Conservation (phyloP, 2,329 filamentous ascomycete species). For the Mycocentrospora acerina region DNA sequence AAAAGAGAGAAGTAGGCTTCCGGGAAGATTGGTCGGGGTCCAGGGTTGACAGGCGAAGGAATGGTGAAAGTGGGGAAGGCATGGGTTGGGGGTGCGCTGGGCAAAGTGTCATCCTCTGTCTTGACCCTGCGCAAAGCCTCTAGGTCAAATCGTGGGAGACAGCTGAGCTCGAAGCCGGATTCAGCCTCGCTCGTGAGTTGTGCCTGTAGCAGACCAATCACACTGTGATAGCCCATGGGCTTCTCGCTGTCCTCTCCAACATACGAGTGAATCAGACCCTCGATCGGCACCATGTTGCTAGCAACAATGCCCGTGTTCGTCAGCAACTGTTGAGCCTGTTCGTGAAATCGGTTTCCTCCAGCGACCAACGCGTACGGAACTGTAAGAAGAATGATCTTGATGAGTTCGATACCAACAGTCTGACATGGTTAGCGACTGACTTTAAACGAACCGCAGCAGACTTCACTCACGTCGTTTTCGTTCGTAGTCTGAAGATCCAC, state of each 20-base stretch:
- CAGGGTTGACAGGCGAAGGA: slow-evolving; percentile 73
- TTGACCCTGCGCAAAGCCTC: slow-evolving; percentile 53
- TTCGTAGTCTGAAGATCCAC: slow-evolving; percentile 90
- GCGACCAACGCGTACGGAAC: slow-evolving; percentile 77
- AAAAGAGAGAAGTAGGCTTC: slow-evolving; percentile 96
- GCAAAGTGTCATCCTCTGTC: slow-evolving; percentile 55
- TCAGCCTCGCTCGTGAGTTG: slow-evolving; percentile 78
- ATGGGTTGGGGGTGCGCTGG: slow-evolving; percentile 63
- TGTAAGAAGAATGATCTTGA: slow-evolving; percentile 94
- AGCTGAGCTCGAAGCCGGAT: slow-evolving; percentile 72
- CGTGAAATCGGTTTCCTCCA: slow-evolving; percentile 50
- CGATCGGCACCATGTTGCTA: slow-evolving; percentile 80
- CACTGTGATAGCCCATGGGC: slow-evolving; percentile 65
- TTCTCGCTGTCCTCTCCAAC: slow-evolving; percentile 63
- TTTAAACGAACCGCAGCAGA: no score
- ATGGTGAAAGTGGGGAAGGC: slow-evolving; percentile 73
- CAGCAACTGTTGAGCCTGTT: slow-evolving; percentile 74
- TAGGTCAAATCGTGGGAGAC: slow-evolving; percentile 58
- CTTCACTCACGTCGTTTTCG: slow-evolving; percentile 76
- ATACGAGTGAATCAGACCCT: slow-evolving; percentile 85
- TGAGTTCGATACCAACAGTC: slow-evolving; percentile 74
- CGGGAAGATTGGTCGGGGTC: slow-evolving; percentile 77
- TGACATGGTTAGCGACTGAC: slow-evolving; percentile 30
- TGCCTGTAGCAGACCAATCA: slow-evolving; percentile 80
- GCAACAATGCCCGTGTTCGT: slow-evolving; percentile 96